Conservation (phyloP, 495 filamentous ascomycete species). For the Mytilinidion resinicola region DNA sequence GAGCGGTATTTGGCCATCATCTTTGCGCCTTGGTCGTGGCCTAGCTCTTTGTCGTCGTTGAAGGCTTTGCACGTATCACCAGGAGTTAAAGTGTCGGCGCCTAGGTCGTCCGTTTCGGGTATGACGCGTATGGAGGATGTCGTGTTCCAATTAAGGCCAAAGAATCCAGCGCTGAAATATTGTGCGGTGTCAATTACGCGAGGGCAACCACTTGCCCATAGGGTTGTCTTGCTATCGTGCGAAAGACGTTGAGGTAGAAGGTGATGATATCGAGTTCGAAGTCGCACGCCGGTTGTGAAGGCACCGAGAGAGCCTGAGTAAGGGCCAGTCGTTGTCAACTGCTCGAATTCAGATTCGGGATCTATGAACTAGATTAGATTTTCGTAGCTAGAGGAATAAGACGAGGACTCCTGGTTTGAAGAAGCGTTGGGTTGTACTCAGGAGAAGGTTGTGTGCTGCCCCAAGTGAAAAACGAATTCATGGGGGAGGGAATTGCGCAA, state of each 20-base stretch:
- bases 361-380: not conserved
- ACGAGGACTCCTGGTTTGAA: not conserved
- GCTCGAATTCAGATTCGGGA: conserved; percentile 40
- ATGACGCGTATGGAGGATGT: conserved; percentile 45
- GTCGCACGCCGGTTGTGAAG: conserved; percentile 52
- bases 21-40: conserved; percentile 46
- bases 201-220: conserved; percentile 53
- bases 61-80: conserved; percentile 53
- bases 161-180: conserved; percentile 52
- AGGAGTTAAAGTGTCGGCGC: conserved; percentile 54
- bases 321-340: conserved; percentile 53
- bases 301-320: conserved; percentile 50
- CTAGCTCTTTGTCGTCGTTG: conserved; percentile 40
- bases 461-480: too few species aligned
- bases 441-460: too few species aligned
- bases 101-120: conserved; percentile 44
- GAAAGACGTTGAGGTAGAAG: conserved; percentile 31
- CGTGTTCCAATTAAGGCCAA: conserved; percentile 47
- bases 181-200: conserved; percentile 54
- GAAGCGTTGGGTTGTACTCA: too few species aligned
- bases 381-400: too few species aligned
- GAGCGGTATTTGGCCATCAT: conserved; percentile 45
- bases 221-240: conserved; percentile 22
- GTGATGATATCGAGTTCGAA: conserved; percentile 49
- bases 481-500: too few species aligned